Evolutionary conservation across 2,329 filamentous ascomycete species (phyloP).

Genomic region (Escovopsis sp.): DNA sequence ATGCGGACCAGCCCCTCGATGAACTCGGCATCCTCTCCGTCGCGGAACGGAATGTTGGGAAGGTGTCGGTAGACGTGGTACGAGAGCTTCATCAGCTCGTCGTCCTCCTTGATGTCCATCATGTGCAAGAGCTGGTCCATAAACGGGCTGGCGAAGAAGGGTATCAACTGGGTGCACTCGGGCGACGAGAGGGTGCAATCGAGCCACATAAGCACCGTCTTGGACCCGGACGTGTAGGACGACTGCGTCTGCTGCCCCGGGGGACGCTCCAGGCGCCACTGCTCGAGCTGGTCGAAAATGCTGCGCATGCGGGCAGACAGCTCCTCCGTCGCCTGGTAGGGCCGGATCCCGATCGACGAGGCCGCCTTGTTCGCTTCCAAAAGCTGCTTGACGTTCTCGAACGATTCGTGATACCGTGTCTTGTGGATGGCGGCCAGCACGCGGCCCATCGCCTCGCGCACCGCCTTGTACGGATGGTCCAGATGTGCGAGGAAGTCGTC

Average conservation of each 20-base stretch:
- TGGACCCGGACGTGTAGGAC: constrained; percentile 87
- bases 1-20: constrained; percentile 78
- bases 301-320: constrained; percentile 58
- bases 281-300: constrained; percentile 67
- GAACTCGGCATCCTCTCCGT: constrained; percentile 72
- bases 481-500: constrained; percentile 82
- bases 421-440: constrained; percentile 81
- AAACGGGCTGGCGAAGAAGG: constrained; percentile 80
- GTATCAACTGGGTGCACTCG: constrained; percentile 79
- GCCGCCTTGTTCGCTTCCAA: constrained; percentile 64
- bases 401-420: constrained; percentile 88
- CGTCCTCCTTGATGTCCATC: constrained; percentile 99
- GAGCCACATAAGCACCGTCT: constrained; percentile 91
- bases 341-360: constrained; percentile 71
- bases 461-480: constrained; percentile 95
- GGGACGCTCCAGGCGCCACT: constrained; percentile 71
- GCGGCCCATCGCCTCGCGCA: constrained; percentile 85
- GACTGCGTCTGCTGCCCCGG: constrained; percentile 88
- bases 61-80: constrained; percentile 96
- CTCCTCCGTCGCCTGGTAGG: constrained; percentile 65
- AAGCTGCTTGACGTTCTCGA: constrained; percentile 61
- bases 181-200: constrained; percentile 82
- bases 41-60: constrained; percentile 84
- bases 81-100: constrained; percentile 82
- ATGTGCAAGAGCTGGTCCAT: constrained; percentile 93